These are phyloP conservation scores for Verticillium nubilum DNA, from an alignment of 2,329 filamentous ascomycete genomes.

Conservation along the genomic window DNA sequence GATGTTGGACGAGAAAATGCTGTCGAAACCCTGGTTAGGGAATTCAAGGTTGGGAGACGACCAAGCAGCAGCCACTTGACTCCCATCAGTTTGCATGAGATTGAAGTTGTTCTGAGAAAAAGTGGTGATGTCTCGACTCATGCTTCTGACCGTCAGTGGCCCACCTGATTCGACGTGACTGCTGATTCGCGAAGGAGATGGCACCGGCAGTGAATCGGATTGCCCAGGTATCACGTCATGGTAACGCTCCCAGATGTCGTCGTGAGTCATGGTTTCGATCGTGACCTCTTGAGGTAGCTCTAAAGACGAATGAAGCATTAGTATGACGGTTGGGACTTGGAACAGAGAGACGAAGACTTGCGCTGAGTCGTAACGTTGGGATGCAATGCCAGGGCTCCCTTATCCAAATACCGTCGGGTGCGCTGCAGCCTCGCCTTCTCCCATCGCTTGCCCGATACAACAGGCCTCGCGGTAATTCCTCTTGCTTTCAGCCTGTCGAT, in stretches of 20 bases:
- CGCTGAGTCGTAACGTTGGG: not conserved
- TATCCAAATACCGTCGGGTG: not conserved
- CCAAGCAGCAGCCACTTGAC: no score
- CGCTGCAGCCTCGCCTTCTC: not conserved
- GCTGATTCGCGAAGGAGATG: not conserved
- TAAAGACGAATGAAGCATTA: not conserved
- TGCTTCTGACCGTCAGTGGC: not conserved
- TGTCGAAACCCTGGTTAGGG: no score
- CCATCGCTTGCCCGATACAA: not conserved
- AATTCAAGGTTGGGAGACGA: no score
- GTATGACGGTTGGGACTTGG: not conserved
- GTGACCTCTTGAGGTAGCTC: not conserved
- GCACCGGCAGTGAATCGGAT: not conserved
- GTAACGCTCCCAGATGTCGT: not conserved
- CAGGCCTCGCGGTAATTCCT: not conserved
- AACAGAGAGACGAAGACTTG: not conserved
- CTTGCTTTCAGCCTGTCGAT: not conserved
- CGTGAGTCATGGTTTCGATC: not conserved
- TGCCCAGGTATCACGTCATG: not conserved
- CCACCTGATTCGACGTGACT: not conserved
- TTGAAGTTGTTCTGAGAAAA: no score
- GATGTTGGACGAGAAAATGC: no score
- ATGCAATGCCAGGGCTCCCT: not conserved
- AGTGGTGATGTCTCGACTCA: no score
- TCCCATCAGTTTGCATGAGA: no score